Evolutionary conservation across 2,329 filamentous ascomycete species (phyloP).

Genomic region (Trichoderma gracile): DNA sequence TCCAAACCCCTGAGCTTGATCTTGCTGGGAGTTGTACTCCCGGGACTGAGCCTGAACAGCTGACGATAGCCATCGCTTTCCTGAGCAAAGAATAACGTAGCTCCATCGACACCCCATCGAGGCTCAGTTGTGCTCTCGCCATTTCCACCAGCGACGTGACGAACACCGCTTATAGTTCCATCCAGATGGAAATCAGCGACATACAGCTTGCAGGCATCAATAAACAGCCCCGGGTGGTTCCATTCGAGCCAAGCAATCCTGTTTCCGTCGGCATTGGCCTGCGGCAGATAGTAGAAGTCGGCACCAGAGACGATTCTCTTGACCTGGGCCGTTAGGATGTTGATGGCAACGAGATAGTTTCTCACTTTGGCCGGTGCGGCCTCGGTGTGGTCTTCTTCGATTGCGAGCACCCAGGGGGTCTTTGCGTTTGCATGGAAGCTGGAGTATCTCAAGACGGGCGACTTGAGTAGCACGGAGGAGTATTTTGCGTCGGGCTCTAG

Average conservation of each 20-base stretch:
- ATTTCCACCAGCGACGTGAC: slow-evolving; percentile 45
- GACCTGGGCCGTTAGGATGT: slow-evolving; percentile 44
- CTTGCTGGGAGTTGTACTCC: slow-evolving; percentile 32
- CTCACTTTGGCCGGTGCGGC: slow-evolving; percentile 38
- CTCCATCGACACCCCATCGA: slow-evolving; percentile 51
- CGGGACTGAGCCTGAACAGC: slow-evolving; percentile 44
- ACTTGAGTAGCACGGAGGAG: slow-evolving; percentile 38
- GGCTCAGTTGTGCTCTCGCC: slow-evolving; percentile 51
- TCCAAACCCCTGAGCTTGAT: slow-evolving; percentile 44
- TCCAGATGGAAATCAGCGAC: slow-evolving; percentile 44
- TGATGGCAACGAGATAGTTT: slow-evolving; percentile 45
- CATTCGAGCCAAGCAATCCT: slow-evolving; percentile 56
- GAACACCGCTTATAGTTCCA: slow-evolving; percentile 37
- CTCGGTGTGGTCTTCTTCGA: slow-evolving; percentile 52
- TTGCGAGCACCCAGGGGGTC: slow-evolving; percentile 48
- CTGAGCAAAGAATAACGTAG: slow-evolving; percentile 47
- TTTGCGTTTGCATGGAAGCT: slow-evolving; percentile 47
- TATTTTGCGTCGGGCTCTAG: slow-evolving; percentile 43
- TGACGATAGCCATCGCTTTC: slow-evolving; percentile 51
- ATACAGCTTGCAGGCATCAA: slow-evolving; percentile 49
- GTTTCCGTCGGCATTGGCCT: slow-evolving; percentile 49
- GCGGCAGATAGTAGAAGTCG: slow-evolving; percentile 56
- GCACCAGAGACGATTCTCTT: slow-evolving; percentile 45
- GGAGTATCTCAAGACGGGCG: slow-evolving; percentile 45
- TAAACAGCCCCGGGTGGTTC: slow-evolving; percentile 56